A percentile compares a stretch with the other conserved stretches of the same genome.
phyloP scores from a whole-genome alignment of 352 stramenopile genomes.

The Thalassiosira mediterranea region DNA sequence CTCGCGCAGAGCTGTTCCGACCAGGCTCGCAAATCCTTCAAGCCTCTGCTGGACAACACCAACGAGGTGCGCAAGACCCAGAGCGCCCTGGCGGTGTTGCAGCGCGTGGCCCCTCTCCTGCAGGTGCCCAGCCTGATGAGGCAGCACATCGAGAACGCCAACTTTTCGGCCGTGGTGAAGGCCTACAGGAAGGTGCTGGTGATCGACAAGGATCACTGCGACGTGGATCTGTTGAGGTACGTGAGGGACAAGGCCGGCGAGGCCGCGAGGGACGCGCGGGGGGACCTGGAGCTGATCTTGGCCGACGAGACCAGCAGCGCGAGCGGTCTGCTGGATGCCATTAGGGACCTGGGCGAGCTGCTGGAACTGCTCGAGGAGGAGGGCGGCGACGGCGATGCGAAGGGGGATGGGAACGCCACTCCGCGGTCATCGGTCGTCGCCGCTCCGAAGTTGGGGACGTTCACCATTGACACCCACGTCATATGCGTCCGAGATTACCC shows the following conservation, averaged over 20 bases:
- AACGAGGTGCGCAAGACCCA: constrained; percentile 84
- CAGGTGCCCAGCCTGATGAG: constrained; percentile 80
- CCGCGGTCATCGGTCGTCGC: constrained; percentile 4
- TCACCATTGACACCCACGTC: constrained; percentile 64
- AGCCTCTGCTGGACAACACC: constrained; percentile 83
- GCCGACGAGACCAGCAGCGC: constrained; percentile 71
- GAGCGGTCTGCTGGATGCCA: constrained; percentile 70
- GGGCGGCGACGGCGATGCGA: constrained; percentile 31
- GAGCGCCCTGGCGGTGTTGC: constrained; percentile 75
- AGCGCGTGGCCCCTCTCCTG: constrained; percentile 77
- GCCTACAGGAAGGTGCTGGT: constrained; percentile 78
- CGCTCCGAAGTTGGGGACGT: constrained; percentile 46
- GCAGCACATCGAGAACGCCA: constrained; percentile 81
- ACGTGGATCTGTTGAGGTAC: constrained; percentile 79
- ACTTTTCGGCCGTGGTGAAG: constrained; percentile 81
- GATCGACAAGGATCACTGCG: constrained; percentile 77
- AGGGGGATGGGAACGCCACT: constrained; percentile 25
- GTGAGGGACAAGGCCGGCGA: constrained; percentile 76
- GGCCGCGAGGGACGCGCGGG: constrained; percentile 71
- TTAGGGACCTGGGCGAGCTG: constrained; percentile 79
- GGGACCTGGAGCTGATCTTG: constrained; percentile 75
- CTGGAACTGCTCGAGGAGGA: constrained; percentile 67
- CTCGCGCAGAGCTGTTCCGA: constrained; percentile 70
- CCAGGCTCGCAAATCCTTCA: constrained; percentile 83
- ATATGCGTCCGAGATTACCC: constrained; percentile 77